phyloP scores from a whole-genome alignment of 2,329 filamentous ascomycete species.

The Pleomassaria siparia region DNA sequence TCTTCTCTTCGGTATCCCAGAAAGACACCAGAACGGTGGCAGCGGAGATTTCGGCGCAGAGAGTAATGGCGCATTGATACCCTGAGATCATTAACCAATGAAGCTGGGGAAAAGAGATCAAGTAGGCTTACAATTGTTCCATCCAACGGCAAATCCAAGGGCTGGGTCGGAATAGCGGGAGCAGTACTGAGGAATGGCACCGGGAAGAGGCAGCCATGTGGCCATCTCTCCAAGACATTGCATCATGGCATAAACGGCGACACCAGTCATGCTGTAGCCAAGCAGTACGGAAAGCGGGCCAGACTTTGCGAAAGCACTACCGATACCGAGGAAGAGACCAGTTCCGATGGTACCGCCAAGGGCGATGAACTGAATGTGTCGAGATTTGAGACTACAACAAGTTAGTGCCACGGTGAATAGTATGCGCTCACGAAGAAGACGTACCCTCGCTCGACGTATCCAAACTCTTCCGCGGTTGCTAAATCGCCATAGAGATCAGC shows the following conservation, averaged over 20 bases:
- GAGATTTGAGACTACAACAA: slow-evolving; percentile 47
- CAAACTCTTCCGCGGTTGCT: slow-evolving; percentile 53
- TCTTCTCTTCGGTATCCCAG: slow-evolving; percentile 35
- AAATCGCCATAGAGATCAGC: slow-evolving; percentile 56
- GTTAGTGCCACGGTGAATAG: slow-evolving; percentile 7
- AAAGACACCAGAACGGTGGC: slow-evolving; percentile 35
- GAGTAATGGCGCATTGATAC: slow-evolving; percentile 38
- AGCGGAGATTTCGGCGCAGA: slow-evolving; percentile 41
- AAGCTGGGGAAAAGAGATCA: slow-evolving; percentile 8
- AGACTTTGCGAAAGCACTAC: slow-evolving; percentile 33
- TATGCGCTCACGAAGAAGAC: slow-evolving; percentile 11
- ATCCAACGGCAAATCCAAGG: slow-evolving; percentile 36
- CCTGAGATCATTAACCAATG: slow-evolving; percentile 24
- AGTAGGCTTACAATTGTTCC: slow-evolving; percentile 25
- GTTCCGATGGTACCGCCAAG: slow-evolving; percentile 58
- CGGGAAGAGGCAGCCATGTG: slow-evolving; percentile 45
- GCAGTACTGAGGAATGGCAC: slow-evolving; percentile 40
- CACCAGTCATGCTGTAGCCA: slow-evolving; percentile 38
- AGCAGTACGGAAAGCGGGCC: slow-evolving; percentile 41
- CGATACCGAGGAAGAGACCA: slow-evolving; percentile 40
- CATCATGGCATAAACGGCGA: slow-evolving; percentile 44
- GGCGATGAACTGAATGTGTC: slow-evolving; percentile 62
- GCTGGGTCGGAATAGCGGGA: slow-evolving; percentile 51
- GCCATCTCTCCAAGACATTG: slow-evolving; percentile 47
- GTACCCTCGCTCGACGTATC: slow-evolving; percentile 54